A percentile compares a stretch with the other conserved stretches of the same genome.
Conservation (phyloP, 1,284 basidiomycete genomes). For the Vanrija humicola region DNA sequence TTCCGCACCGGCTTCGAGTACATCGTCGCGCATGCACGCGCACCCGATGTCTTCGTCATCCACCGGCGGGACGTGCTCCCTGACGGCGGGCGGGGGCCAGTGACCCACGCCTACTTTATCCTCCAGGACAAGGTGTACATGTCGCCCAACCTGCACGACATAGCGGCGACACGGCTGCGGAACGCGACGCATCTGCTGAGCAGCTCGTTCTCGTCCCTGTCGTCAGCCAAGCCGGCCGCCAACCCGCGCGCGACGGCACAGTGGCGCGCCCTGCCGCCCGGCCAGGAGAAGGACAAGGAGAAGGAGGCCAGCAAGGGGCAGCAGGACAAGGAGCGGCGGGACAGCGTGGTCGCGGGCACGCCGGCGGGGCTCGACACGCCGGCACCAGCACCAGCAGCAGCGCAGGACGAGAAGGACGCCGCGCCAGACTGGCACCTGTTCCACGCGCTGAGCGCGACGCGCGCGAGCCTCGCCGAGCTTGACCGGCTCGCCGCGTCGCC, state of each 20-base stretch:
- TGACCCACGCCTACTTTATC: constrained; percentile 39
- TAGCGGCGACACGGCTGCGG: constrained; percentile 29
- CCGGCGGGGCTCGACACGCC: neutral
- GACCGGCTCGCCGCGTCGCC: constrained; percentile 20
- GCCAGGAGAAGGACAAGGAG: neutral
- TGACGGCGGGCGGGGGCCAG: constrained; percentile 24
- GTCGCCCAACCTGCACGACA: constrained; percentile 36
- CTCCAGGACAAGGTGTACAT: constrained; percentile 42
- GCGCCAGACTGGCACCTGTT: constrained; percentile 37
- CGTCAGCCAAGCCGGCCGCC: constrained; percentile 31
- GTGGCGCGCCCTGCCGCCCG: constrained; percentile 32
- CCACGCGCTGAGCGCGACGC: constrained; percentile 34
- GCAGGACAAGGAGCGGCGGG: neutral
- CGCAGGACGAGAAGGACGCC: neutral
- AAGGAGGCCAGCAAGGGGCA: neutral
- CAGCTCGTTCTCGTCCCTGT: constrained; percentile 30
- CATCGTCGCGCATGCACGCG: constrained; percentile 36
- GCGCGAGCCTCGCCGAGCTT: constrained; percentile 20
- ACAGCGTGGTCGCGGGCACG: neutral
- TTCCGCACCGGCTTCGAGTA: constrained; percentile 44
- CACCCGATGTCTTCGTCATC: constrained; percentile 41
- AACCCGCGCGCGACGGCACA: constrained; percentile 36
- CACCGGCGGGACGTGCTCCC: constrained; percentile 33
- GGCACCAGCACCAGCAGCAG: neutral
- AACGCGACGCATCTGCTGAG: constrained; percentile 32